Evolutionary conservation across 495 filamentous ascomycete species (phyloP).

Genomic region (Daldinia loculata): DNA sequence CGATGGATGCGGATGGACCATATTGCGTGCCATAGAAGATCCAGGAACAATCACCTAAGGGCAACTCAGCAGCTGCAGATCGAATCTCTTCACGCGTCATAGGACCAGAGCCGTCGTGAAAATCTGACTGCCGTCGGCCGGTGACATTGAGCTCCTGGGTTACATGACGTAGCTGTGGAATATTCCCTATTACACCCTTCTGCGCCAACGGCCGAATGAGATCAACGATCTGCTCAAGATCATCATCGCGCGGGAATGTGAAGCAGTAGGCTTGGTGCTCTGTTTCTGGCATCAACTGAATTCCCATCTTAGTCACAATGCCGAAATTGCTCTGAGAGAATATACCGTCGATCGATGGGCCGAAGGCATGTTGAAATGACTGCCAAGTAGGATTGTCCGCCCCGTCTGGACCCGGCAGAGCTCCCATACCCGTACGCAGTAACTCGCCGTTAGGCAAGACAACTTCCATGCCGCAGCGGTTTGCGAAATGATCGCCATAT

Average conservation of each 20-base stretch:
- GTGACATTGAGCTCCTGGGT: slow-evolving; percentile 57
- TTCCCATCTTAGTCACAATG: slow-evolving; percentile 68
- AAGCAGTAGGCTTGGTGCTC: slow-evolving; percentile 61
- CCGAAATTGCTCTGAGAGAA: slow-evolving; percentile 67
- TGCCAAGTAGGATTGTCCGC: slow-evolving; percentile 57
- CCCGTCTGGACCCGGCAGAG: slow-evolving; percentile 54
- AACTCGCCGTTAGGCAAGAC: slow-evolving; percentile 65
- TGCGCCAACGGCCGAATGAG: slow-evolving; percentile 60
- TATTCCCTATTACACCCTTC: slow-evolving; percentile 60
- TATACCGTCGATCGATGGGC: slow-evolving; percentile 64
- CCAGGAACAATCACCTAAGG: slow-evolving; percentile 56
- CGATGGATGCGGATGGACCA: slow-evolving; percentile 55
- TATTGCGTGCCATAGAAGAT: slow-evolving; percentile 66
- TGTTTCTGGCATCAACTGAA: slow-evolving; percentile 62
- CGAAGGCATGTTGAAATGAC: slow-evolving; percentile 64
- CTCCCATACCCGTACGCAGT: slow-evolving; percentile 68
- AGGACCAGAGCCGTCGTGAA: slow-evolving; percentile 32
- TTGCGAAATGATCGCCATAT: slow-evolving; percentile 61
- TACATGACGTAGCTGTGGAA: slow-evolving; percentile 60
- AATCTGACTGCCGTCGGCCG: slow-evolving; percentile 48
- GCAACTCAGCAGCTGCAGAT: slow-evolving; percentile 46
- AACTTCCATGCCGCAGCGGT: slow-evolving; percentile 65
- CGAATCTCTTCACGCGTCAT: slow-evolving; percentile 51
- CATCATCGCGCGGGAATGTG: slow-evolving; percentile 61
- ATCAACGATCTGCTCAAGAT: slow-evolving; percentile 61